A percentile compares a stretch with the other conserved stretches of the same genome.
These are phyloP conservation scores for Rhizophagus clarus DNA, from an alignment of 192 early-diverging fungal genomes.

Conservation along the genomic window DNA sequence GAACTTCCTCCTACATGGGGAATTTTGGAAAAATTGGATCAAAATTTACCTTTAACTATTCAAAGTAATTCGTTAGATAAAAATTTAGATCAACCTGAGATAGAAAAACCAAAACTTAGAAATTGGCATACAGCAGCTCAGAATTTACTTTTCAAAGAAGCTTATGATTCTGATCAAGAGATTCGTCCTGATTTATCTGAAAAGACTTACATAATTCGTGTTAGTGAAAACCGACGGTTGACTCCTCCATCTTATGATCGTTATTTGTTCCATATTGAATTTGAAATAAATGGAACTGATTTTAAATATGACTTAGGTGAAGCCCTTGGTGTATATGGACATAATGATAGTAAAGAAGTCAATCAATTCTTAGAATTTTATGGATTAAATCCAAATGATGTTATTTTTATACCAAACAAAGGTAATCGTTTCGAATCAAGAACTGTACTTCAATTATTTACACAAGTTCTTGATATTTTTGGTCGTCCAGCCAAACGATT, in stretches of 20 bases:
- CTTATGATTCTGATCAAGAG: constrained; percentile 49
- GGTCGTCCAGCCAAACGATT: constrained; percentile 94
- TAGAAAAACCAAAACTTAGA: constrained; percentile 32
- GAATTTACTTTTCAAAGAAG: constrained; percentile 74
- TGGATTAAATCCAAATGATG: constrained; percentile 64
- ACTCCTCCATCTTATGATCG: constrained; percentile 90
- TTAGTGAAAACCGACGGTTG: constrained; percentile 79
- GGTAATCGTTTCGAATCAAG: constrained; percentile 67
- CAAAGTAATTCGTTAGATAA: constrained; percentile 33
- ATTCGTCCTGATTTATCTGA: constrained; percentile 67
- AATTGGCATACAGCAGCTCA: constrained; percentile 62
- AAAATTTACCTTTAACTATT: constrained; percentile 35
- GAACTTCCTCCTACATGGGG: constrained; percentile 50
- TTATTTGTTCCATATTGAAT: constrained; percentile 96
- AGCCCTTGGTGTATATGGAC: constrained; percentile 90
- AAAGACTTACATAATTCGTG: constrained; percentile 61
- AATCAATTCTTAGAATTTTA: constrained; percentile 72
- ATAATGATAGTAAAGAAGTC: constrained; percentile 80
- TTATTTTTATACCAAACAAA: constrained; percentile 59
- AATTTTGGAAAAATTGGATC: constrained; percentile 44
- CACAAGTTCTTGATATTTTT: constrained; percentile 87
- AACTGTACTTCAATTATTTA: constrained; percentile 77
- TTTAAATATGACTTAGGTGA: constrained; percentile 92
- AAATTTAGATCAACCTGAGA: constrained; percentile 32
- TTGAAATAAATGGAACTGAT: constrained; percentile 78